Base-by-base conservation (phyloP, 176 grass and related monocot species). In the Alloteropsis semialata region DNA sequence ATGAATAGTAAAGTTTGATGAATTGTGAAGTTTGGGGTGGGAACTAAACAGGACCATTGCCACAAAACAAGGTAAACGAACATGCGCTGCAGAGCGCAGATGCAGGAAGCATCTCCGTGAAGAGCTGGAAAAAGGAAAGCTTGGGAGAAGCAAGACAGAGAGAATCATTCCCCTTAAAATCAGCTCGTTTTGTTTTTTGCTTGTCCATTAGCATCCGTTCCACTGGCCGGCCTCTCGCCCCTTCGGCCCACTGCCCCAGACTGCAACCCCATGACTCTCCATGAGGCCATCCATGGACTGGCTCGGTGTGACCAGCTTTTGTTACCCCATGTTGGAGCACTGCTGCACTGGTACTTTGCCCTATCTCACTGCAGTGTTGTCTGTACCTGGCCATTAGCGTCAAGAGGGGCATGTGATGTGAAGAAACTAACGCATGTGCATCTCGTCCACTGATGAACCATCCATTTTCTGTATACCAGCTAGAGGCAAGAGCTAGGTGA, bases 121-220 rank as follows among this genome's bases (percentile, higher is more conserved):
- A 66, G 67, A 63, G 33, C 58, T 32, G 42, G n/a, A 19, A 62
- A 49, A 48, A 29, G 77, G 43, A 25, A 25, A 76, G 36, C 46
- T 17, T 9, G 5, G 44, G 21, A 33, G 57, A 32, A 42, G n/a
- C 11, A 76, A 45, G 72, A 38, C 62, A 80, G 19, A 19, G 64
- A 51, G 60, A 80, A 80, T 80, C 77, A 19, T 67, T 67, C 48
- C 45, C 77, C 22, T 53, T 54, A 6, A 68, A 67, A 39, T 25
- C 77, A 27, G 61, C 21, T 36, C 9, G 58, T 34, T 77, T 85
- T 58, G 50, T 59, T 77, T 84, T 84, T 59, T 13, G 44, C 67
- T 54, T 72, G 67, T 79, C 66, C 76, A 44, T 86, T 55, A 65
- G 21, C n/a, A 10, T 61, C 75, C 15, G 42, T 44, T 17, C 68